A percentile compares a stretch with the other conserved stretches of the same genome.
Evolutionary conservation across 2,329 filamentous ascomycete genomes (phyloP).

Genomic region (Domatiomyces catenatus): DNA sequence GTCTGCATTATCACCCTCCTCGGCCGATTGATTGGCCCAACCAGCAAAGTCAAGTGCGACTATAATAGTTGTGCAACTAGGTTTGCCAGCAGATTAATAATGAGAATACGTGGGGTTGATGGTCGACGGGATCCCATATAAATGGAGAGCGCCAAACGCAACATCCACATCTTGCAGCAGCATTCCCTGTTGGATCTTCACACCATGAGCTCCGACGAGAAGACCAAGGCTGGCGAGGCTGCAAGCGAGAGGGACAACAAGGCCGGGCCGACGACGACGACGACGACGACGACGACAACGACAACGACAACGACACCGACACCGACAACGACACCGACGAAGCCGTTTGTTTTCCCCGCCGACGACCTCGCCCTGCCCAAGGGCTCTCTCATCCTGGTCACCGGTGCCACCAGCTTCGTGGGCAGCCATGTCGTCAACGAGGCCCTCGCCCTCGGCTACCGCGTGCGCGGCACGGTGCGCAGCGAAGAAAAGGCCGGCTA

Average conservation of each 20-base stretch:
- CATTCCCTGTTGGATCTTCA: background rate
- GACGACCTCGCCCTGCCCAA: slow-evolving; percentile 4
- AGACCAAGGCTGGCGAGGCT: background rate
- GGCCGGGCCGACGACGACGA: slow-evolving; percentile 1
- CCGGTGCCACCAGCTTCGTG: slow-evolving; percentile 32
- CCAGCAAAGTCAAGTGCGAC: no score
- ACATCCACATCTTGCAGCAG: background rate
- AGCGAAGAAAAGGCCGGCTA: slow-evolving; percentile 20
- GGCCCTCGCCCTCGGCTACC: slow-evolving; percentile 28
- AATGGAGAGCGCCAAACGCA: slow-evolving; percentile 1
- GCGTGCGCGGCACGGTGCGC: slow-evolving; percentile 32
- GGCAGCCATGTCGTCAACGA: slow-evolving; percentile 29
- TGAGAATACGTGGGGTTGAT: background rate
- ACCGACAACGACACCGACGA: background rate
- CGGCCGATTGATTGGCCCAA: no score
- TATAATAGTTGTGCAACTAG: background rate
- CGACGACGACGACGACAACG: slow-evolving; percentile 1
- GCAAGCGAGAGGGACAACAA: no score
- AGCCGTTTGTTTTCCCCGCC: background rate
- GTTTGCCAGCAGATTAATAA: background rate
- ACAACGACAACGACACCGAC: background rate
- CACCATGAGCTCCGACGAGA: background rate
- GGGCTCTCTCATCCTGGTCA: slow-evolving; percentile 27
- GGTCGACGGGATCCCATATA: background rate
- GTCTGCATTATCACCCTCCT: no score